phyloP scores from a whole-genome alignment of 2,329 filamentous ascomycete species.

The Alternaria gaisen region DNA sequence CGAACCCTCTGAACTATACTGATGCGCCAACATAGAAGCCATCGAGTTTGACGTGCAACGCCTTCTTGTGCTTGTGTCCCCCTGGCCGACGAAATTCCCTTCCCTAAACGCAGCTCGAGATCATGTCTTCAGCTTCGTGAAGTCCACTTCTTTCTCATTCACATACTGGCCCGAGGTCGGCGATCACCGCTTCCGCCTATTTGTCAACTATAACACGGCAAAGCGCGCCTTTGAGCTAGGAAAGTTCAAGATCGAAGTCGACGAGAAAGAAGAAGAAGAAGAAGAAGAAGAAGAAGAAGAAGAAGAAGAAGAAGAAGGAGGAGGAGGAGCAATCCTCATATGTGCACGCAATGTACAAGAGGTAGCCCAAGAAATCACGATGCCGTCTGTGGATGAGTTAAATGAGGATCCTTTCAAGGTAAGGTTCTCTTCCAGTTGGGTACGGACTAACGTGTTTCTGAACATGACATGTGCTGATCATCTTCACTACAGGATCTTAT shows the following conservation, averaged over 20 bases:
- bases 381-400: background rate
- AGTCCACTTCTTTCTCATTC: background rate
- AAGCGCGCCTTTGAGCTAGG: background rate
- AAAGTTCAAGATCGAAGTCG: background rate
- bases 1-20: background rate
- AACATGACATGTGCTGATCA: background rate
- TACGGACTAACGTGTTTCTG: background rate
- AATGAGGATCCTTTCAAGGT: constrained; percentile 22
- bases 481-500: constrained; percentile 11
- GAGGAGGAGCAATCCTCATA: too few relatives aligned
- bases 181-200: background rate
- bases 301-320: too few relatives aligned
- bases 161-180: background rate
- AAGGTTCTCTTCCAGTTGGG: background rate
- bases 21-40: background rate
- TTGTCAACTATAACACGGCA: constrained; percentile 4
- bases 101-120: constrained; percentile 1
- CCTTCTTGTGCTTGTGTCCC: background rate
- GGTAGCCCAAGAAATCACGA: background rate
- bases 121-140: background rate
- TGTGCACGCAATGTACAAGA: background rate
- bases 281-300: fast-evolving
- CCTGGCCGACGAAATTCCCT: background rate
- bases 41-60: background rate
- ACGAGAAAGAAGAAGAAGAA: too few relatives aligned